Conservation (phyloP, 2,329 filamentous ascomycete species). For the Neopestalotiopsis sp. region DNA sequence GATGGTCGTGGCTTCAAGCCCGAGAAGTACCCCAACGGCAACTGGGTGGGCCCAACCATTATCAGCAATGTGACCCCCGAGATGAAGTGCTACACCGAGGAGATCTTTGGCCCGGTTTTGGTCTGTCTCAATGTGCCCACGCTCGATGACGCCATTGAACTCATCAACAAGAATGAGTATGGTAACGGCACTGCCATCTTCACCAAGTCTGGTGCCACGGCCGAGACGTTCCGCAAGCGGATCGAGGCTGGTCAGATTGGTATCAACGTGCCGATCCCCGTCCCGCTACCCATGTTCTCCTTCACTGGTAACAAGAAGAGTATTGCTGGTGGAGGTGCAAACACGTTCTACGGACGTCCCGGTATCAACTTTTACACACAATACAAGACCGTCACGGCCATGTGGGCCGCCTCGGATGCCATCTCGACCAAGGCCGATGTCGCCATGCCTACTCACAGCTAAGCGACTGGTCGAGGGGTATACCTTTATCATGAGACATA, state of each 20-base stretch:
- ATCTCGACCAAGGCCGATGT: slow-evolving; percentile 84
- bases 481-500: not conserved
- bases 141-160: slow-evolving; percentile 77
- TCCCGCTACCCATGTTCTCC: slow-evolving; percentile 73
- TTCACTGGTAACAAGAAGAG: slow-evolving; percentile 86
- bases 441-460: slow-evolving; percentile 74
- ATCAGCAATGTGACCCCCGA: slow-evolving; percentile 79
- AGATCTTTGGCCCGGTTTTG: slow-evolving; percentile 85
- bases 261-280: slow-evolving; percentile 82
- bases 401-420: slow-evolving; percentile 88
- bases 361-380: slow-evolving; percentile 96
- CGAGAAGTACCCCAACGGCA: slow-evolving; percentile 81
- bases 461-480: slow-evolving; percentile 12
- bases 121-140: slow-evolving; percentile 81
- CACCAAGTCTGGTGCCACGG: slow-evolving; percentile 77
- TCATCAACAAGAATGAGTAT: slow-evolving; percentile 87
- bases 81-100: slow-evolving; percentile 85
- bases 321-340: slow-evolving; percentile 88
- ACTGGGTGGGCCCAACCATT: slow-evolving; percentile 85
- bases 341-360: slow-evolving; percentile 93
- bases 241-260: slow-evolving; percentile 87
- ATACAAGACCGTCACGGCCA: slow-evolving; percentile 92
- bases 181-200: slow-evolving; percentile 88
- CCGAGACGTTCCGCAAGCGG: slow-evolving; percentile 77
- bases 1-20: slow-evolving; percentile 79